Conservation (phyloP, 2,329 filamentous ascomycete genomes). For the Hypoxylon rubiginosum region DNA sequence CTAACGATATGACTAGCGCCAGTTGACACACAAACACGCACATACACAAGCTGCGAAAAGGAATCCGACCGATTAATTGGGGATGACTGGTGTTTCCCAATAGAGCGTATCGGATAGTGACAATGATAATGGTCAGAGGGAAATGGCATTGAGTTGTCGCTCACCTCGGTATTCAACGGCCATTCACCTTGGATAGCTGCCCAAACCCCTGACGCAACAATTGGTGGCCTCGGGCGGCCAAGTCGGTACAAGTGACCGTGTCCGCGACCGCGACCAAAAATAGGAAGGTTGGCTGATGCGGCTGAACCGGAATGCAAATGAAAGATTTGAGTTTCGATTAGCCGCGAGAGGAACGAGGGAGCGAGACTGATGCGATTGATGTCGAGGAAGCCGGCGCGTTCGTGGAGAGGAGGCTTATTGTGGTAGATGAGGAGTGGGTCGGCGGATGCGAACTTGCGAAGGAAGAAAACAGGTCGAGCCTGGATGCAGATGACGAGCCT, state of each 20-base stretch:
- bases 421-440: slow-evolving; percentile 41
- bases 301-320: slow-evolving; percentile 29
- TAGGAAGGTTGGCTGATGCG: slow-evolving; percentile 31
- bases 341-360: slow-evolving; percentile 13
- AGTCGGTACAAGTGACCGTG: slow-evolving; percentile 36
- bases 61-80: slow-evolving; percentile 25
- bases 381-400: slow-evolving; percentile 33
- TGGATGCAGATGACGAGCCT: slow-evolving; percentile 34
- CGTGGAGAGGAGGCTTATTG: slow-evolving; percentile 34
- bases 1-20: slow-evolving; percentile 18
- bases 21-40: not conserved
- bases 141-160: slow-evolving; percentile 22
- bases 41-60: not conserved
- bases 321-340: slow-evolving; percentile 12
- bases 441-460: slow-evolving; percentile 23
- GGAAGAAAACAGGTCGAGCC: slow-evolving; percentile 25
- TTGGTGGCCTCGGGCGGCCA: slow-evolving; percentile 41
- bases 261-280: slow-evolving; percentile 28
- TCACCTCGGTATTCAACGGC: slow-evolving; percentile 44
- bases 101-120: not conserved
- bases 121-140: not conserved
- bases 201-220: slow-evolving; percentile 48
- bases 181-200: slow-evolving; percentile 44
- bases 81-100: slow-evolving; percentile 3
- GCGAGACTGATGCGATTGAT: slow-evolving; percentile 27